Percentiles rank a stretch among this genome's conserved stretches.
phyloP scores from a whole-genome alignment of 257 asterid species.

The Primulina huaijiensis region DNA sequence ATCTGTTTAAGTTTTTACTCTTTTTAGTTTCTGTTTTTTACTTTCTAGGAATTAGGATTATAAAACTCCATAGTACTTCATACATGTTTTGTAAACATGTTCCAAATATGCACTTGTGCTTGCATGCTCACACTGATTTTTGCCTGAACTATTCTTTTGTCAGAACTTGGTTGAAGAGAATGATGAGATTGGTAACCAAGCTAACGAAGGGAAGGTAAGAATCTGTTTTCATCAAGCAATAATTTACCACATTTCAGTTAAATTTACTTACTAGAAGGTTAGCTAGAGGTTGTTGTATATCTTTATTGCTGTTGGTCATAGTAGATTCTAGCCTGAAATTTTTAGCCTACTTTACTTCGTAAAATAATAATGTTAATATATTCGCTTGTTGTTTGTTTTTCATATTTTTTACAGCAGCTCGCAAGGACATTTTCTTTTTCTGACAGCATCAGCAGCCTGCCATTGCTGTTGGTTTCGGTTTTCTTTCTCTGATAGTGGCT shows the following conservation, averaged over 20 bases:
- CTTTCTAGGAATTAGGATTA: slow-evolving; percentile 4
- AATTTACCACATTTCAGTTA: not conserved
- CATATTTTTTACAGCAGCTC: no score
- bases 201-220: slow-evolving; percentile 97
- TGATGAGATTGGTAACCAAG: slow-evolving; percentile 96
- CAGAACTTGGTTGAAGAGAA: slow-evolving; percentile 98
- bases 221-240: slow-evolving; percentile 5
- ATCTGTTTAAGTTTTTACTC: no score
- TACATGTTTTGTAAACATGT: not conserved
- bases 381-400: no score
- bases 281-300: slow-evolving; percentile 2
- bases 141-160: slow-evolving; percentile 19
- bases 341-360: not conserved
- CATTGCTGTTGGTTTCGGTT: no score
- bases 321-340: slow-evolving; percentile 8
- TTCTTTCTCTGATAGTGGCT: no score
- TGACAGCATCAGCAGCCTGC: not conserved
- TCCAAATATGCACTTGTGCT: slow-evolving; percentile 1
- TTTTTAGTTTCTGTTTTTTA: not conserved
- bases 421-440: no score
- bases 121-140: slow-evolving; percentile 15
- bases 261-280: not conserved
- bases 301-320: slow-evolving; percentile 11
- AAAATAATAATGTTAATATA: not conserved
- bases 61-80: not conserved